Evolutionary conservation across 2,329 filamentous ascomycete species (phyloP).

Genomic region (Cladophialophora carrionii): DNA sequence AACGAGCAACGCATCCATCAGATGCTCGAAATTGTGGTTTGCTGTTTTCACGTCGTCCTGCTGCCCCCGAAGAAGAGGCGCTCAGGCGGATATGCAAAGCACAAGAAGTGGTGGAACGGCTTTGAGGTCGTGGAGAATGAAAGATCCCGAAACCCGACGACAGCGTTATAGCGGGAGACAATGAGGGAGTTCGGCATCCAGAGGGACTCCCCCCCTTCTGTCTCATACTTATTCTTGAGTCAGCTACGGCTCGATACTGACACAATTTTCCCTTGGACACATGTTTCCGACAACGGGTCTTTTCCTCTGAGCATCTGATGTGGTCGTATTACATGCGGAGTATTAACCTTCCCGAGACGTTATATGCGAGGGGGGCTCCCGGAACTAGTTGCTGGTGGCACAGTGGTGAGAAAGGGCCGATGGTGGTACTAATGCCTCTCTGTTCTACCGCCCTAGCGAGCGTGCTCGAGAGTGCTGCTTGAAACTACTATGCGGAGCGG

Average conservation of each 20-base stretch:
- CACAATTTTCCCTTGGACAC: slow-evolving; percentile 7
- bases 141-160: slow-evolving; percentile 7
- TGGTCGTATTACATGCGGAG: slow-evolving; percentile 21
- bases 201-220: not conserved
- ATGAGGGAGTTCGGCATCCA: not conserved
- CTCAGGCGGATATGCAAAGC: slow-evolving; percentile 60
- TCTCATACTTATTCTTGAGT: not conserved
- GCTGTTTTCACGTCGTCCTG: slow-evolving; percentile 66
- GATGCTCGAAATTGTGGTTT: slow-evolving; percentile 68
- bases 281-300: slow-evolving; percentile 17
- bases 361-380: slow-evolving; percentile 19
- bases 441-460: not conserved
- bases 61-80: slow-evolving; percentile 67
- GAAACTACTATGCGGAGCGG: not conserved
- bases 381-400: not conserved
- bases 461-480: not conserved
- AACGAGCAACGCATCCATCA: slow-evolving; percentile 71
- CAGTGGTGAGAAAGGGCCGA: not conserved
- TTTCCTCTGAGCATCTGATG: slow-evolving; percentile 24
- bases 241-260: slow-evolving; percentile 7
- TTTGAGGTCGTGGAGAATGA: slow-evolving; percentile 48
- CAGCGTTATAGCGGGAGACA: not conserved
- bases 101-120: slow-evolving; percentile 58
- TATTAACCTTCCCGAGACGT: slow-evolving; percentile 27
- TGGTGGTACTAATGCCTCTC: slow-evolving; percentile 12